phyloP scores from a whole-genome alignment of 768 basidiomycete genomes.

The Gymnopilus junonius region DNA sequence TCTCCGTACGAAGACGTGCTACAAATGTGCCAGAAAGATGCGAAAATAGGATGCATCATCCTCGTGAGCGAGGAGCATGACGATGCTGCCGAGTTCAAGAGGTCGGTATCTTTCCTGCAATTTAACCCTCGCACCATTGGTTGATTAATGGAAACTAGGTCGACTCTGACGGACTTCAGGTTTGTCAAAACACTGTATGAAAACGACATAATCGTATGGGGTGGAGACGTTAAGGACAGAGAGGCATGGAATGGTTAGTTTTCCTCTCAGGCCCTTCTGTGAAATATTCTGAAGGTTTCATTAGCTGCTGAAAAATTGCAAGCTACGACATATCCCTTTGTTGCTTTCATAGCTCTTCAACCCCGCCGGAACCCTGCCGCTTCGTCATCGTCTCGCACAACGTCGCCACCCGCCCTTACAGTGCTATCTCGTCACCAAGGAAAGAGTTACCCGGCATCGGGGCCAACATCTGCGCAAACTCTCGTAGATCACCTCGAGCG shows the following conservation, averaged over 20 bases:
- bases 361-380: slow-evolving; percentile 55
- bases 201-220: slow-evolving; percentile 87
- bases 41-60: slow-evolving; percentile 77
- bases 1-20: slow-evolving; percentile 85
- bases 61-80: slow-evolving; percentile 92
- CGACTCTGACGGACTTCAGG: slow-evolving; percentile 74
- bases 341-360: slow-evolving; percentile 91
- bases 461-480: slow-evolving; percentile 63
- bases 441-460: slow-evolving; percentile 42
- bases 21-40: slow-evolving; percentile 69
- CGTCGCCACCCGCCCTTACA: slow-evolving; percentile 60
- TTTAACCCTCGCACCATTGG: background rate
- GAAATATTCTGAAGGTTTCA: slow-evolving; percentile 7
- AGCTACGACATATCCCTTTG: slow-evolving; percentile 90
- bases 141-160: slow-evolving; percentile 39
- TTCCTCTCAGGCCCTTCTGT: background rate
- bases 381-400: slow-evolving; percentile 36
- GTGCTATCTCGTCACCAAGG: slow-evolving; percentile 90
- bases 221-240: slow-evolving; percentile 82
- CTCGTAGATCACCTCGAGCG: slow-evolving; percentile 70
- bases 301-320: slow-evolving; percentile 46
- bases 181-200: slow-evolving; percentile 73
- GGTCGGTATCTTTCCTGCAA: slow-evolving; percentile 45
- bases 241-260: slow-evolving; percentile 76
- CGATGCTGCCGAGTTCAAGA: slow-evolving; percentile 85